phyloP scores from a whole-genome alignment of 2,329 filamentous ascomycete species.

The Alternaria gansuensis region DNA sequence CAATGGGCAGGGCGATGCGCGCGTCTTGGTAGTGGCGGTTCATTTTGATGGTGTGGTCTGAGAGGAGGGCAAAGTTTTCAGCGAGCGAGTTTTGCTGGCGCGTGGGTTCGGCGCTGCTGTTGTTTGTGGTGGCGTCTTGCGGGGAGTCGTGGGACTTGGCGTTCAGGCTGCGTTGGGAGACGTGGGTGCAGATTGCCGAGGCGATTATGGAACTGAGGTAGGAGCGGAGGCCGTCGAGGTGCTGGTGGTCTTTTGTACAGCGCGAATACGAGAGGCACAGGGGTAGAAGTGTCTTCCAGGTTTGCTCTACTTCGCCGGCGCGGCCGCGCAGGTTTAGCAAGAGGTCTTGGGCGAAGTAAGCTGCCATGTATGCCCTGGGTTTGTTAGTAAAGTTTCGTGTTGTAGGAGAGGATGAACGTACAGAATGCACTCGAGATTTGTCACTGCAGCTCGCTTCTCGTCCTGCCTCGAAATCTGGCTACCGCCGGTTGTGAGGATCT shows the following conservation, averaged over 20 bases:
- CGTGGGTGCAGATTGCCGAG: slow-evolving; percentile 48
- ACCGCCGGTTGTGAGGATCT: slow-evolving; percentile 38
- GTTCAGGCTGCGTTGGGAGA: slow-evolving; percentile 40
- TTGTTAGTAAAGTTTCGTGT: slow-evolving; percentile 26
- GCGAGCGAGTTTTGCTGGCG: slow-evolving; percentile 34
- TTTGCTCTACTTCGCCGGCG: slow-evolving; percentile 46
- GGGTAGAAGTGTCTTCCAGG: slow-evolving; percentile 52
- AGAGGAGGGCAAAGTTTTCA: slow-evolving; percentile 41
- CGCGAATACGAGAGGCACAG: slow-evolving; percentile 46
- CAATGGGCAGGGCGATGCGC: slow-evolving; percentile 41
- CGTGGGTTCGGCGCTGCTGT: slow-evolving; percentile 32
- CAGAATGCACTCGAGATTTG: slow-evolving; percentile 58
- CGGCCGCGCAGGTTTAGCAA: slow-evolving; percentile 42
- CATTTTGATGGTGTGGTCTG: slow-evolving; percentile 42
- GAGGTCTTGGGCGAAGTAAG: slow-evolving; percentile 48
- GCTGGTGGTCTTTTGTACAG: slow-evolving; percentile 45
- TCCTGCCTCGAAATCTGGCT: slow-evolving; percentile 44
- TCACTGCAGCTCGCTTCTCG: slow-evolving; percentile 53
- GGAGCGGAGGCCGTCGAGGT: slow-evolving; percentile 55
- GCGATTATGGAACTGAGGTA: slow-evolving; percentile 55
- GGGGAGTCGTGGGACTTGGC: slow-evolving; percentile 41
- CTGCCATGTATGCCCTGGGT: slow-evolving; percentile 51
- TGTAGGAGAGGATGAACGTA: slow-evolving; percentile 26
- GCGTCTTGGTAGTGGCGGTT: slow-evolving; percentile 42
- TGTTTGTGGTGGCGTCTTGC: slow-evolving; percentile 27